Conservation (phyloP, 2,329 filamentous ascomycete genomes). For the Apiospora aurea region DNA sequence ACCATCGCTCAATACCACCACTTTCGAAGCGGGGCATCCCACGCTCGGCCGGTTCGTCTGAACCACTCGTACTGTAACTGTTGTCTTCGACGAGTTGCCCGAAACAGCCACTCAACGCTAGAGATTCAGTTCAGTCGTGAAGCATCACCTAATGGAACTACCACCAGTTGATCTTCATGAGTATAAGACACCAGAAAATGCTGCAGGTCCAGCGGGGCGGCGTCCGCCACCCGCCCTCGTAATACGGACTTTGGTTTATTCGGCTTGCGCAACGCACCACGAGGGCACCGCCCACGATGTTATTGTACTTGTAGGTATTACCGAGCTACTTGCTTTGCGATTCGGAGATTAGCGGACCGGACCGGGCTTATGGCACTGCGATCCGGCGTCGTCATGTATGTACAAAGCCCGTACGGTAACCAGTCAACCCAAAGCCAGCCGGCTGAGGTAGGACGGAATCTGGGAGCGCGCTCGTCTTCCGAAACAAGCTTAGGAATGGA, state of each 20-base stretch:
- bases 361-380: conserved; percentile 7
- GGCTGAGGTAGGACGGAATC: conserved; percentile 10
- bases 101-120: conserved; percentile 12
- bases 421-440: neutral
- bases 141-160: neutral
- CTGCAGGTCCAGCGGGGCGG: too few species aligned
- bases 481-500: conserved; percentile 12
- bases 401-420: conserved; percentile 5
- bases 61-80: neutral
- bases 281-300: neutral
- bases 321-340: conserved; percentile 1
- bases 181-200: neutral
- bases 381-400: conserved; percentile 7
- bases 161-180: neutral
- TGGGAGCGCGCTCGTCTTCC: conserved; percentile 6
- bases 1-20: neutral
- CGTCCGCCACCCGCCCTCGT: neutral
- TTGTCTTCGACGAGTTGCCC: conserved; percentile 17
- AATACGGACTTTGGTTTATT: neutral
- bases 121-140: neutral
- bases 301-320: neutral
- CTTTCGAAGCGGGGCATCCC: conserved; percentile 11
- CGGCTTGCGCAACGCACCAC: neutral
- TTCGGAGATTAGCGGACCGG: conserved; percentile 17
- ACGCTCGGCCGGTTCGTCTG: conserved; percentile 20